Conservation (phyloP, 2,329 filamentous ascomycete genomes). For the Lasiodiplodia sp. region DNA sequence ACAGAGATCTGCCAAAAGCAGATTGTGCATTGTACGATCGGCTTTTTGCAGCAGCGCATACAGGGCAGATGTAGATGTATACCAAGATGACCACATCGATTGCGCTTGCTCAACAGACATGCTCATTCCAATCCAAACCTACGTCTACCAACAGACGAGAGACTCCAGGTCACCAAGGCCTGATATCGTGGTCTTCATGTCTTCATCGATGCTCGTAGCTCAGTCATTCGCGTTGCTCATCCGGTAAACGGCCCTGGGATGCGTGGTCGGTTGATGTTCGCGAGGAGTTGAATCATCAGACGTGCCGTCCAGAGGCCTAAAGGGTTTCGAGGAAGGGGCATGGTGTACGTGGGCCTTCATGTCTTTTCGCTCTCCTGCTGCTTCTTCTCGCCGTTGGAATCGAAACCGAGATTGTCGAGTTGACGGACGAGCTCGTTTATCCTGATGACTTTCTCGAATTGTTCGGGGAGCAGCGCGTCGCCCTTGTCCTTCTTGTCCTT, state of each 20-base stretch:
- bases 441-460: slow-evolving; percentile 96
- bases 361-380: slow-evolving; percentile 26
- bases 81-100: neutral
- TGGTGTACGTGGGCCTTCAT: neutral
- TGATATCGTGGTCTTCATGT: slow-evolving; percentile 1
- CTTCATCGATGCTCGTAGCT: slow-evolving; percentile 17
- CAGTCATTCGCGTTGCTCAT: slow-evolving; percentile 9
- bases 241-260: neutral
- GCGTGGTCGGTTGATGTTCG: neutral
- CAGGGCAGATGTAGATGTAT: neutral
- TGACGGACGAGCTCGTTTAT: slow-evolving; percentile 93
- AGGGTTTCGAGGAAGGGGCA: neutral
- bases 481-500: slow-evolving; percentile 91
- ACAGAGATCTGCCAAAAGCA: neutral
- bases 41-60: neutral
- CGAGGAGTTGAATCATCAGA: too few species aligned
- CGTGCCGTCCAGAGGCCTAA: neutral
- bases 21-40: neutral
- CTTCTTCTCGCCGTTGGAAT: slow-evolving; percentile 75
- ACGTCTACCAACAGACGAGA: neutral
- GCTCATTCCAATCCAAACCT: neutral
- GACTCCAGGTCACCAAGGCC: neutral
- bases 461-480: slow-evolving; percentile 83
- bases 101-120: neutral
- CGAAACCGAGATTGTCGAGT: slow-evolving; percentile 83